phyloP scores from a whole-genome alignment of 306 rosid species.

The Psophocarpus tetragonolobus region DNA sequence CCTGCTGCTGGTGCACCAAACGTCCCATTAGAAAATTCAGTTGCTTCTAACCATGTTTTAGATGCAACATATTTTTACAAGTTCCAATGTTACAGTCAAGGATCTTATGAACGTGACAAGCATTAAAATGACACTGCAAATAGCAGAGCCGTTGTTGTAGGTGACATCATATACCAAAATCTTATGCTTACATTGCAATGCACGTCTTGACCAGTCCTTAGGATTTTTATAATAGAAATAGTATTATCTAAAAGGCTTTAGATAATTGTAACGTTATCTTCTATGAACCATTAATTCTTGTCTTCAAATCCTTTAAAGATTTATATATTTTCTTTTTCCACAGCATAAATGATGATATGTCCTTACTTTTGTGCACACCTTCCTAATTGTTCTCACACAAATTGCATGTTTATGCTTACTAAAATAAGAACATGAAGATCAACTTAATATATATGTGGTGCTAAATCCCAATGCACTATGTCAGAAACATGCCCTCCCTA shows the following conservation, averaged over 20 bases:
- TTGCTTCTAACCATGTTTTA: conserved; percentile 38
- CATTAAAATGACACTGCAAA: conserved; percentile 32
- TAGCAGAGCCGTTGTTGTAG: neutral
- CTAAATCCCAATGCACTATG: neutral
- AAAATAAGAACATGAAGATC: neutral
- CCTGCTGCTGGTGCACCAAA: conserved; percentile 54
- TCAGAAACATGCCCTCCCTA: conserved; percentile 55
- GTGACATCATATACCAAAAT: conserved; percentile 5
- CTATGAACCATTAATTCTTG: neutral
- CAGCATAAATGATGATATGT: conserved; percentile 4
- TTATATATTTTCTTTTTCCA: neutral
- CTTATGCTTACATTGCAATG: conserved; percentile 18
- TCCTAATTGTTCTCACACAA: neutral
- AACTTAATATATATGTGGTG: neutral
- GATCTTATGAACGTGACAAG: conserved; percentile 39
- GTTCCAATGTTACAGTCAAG: conserved; percentile 26
- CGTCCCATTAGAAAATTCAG: conserved; percentile 32
- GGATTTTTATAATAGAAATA: too few relatives aligned
- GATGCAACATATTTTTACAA: conserved; percentile 12
- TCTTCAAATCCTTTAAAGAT: neutral
- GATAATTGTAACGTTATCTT: neutral
- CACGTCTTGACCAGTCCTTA: neutral
- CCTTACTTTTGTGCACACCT: neutral
- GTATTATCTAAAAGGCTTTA: too few relatives aligned
- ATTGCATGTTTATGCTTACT: neutral